A percentile compares a stretch with the other conserved stretches of the same genome.
These are phyloP conservation scores for Trichoderma oligosporum DNA, from an alignment of 2,329 filamentous ascomycete genomes.

Conservation along the genomic window DNA sequence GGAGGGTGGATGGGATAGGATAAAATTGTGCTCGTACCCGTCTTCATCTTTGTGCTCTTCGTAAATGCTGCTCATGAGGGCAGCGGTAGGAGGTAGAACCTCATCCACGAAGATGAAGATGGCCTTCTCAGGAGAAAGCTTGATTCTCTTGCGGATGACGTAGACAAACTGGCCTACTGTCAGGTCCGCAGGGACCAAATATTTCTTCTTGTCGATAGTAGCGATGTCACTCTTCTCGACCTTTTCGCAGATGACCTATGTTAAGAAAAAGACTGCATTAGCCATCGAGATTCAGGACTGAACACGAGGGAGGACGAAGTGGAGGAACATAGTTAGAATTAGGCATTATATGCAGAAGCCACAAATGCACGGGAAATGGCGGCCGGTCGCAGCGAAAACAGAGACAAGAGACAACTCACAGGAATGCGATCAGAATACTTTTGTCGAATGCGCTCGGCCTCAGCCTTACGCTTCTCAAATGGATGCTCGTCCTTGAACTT, in stretches of 20 bases:
- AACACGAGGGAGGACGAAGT: background rate
- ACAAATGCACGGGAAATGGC: background rate
- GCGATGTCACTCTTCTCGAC: conserved; percentile 99
- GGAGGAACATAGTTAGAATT: background rate
- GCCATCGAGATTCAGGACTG: background rate
- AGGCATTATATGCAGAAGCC: background rate
- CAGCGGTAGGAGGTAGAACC: conserved; percentile 91
- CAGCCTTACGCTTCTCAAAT: conserved; percentile 99
- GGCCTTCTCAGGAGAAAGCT: conserved; percentile 98
- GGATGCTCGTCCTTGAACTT: conserved; percentile 99
- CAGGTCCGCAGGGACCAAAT: conserved; percentile 93
- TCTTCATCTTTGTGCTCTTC: conserved; percentile 94
- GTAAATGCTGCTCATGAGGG: conserved; percentile 99
- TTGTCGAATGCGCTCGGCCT: conserved; percentile 98
- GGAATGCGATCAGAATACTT: conserved; percentile 99
- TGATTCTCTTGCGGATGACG: conserved; percentile 99
- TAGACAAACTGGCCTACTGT: conserved; percentile 99
- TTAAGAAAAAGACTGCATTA: background rate
- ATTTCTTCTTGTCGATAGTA: conserved; percentile 99
- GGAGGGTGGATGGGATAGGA: background rate
- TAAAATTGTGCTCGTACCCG: conserved; percentile 45
- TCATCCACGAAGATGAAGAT: conserved; percentile 99
- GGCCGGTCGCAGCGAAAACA: background rate
- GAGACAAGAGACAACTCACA: conserved; percentile 55
- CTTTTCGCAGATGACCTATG: conserved; percentile 97